These are phyloP conservation scores for Aspergillus pseudonomiae DNA, from an alignment of 2,329 filamentous ascomycete genomes.

Conservation along the genomic window DNA sequence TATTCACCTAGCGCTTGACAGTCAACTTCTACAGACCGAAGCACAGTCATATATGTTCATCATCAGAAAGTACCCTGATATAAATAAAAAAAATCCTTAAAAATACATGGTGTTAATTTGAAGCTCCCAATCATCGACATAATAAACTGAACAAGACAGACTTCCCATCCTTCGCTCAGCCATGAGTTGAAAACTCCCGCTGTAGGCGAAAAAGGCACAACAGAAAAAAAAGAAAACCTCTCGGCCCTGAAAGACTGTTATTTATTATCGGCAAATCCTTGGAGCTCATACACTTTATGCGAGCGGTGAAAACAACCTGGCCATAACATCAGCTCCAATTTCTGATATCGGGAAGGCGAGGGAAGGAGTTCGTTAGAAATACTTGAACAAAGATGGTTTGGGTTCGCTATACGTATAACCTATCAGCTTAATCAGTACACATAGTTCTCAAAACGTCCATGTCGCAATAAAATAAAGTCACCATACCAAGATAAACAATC, in stretches of 20 bases:
- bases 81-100: slow-evolving; percentile 21
- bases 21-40: neutral
- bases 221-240: neutral
- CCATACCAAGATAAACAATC: slow-evolving; percentile 90
- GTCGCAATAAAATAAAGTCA: slow-evolving; percentile 11
- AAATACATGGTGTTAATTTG: slow-evolving; percentile 30
- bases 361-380: slow-evolving; percentile 34
- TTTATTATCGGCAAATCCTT: slow-evolving; percentile 4
- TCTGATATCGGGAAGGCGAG: slow-evolving; percentile 14
- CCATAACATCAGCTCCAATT: neutral
- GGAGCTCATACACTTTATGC: slow-evolving; percentile 34
- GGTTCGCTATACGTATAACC: slow-evolving; percentile 95
- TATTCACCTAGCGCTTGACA: neutral
- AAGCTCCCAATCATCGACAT: slow-evolving; percentile 15
- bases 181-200: neutral
- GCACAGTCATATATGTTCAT: neutral
- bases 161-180: neutral
- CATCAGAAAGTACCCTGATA: neutral
- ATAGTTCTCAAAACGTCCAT: slow-evolving; percentile 12
- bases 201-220: neutral
- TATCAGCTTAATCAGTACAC: slow-evolving; percentile 41
- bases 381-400: slow-evolving; percentile 78
- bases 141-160: slow-evolving; percentile 2
- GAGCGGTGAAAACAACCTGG: slow-evolving; percentile 48
- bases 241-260: neutral